Conservation (phyloP, 2,329 filamentous ascomycete species). For the Colletotrichum euphorbiae region DNA sequence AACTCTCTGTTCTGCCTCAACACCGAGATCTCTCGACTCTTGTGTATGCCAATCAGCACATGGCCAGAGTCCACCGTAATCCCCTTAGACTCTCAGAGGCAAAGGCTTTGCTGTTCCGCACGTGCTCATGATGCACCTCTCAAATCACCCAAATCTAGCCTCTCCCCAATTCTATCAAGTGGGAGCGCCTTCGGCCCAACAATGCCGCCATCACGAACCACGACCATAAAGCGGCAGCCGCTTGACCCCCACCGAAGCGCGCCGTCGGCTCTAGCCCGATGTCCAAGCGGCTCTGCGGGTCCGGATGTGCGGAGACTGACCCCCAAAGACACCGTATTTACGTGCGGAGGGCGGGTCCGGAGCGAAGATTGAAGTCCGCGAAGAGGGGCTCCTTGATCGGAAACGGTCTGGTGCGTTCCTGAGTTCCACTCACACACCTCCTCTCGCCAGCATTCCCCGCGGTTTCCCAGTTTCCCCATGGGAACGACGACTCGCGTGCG, state of each 20-base stretch:
- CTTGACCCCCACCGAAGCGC: constrained; percentile 30
- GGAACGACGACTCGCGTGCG: constrained; percentile 10
- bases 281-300: constrained; percentile 31
- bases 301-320: constrained; percentile 18
- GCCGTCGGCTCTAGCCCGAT: constrained; percentile 3
- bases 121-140: no score
- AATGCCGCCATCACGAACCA: background rate
- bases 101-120: no score
- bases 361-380: background rate
- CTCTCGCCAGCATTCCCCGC: constrained; percentile 16
- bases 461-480: background rate
- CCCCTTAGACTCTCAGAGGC: no score
- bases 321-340: constrained; percentile 14
- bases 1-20: no score
- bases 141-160: background rate
- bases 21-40: no score
- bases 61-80: no score
- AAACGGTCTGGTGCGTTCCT: constrained; percentile 8
- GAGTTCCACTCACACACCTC: background rate
- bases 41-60: no score
- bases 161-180: background rate
- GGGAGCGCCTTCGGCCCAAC: background rate
- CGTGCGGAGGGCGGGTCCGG: constrained; percentile 6
- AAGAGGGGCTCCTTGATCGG: background rate
- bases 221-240: background rate